A percentile compares a stretch with the other conserved stretches of the same genome.
These are phyloP conservation scores for Mycena rosella DNA, from an alignment of 768 basidiomycete species.

Conservation along the genomic window DNA sequence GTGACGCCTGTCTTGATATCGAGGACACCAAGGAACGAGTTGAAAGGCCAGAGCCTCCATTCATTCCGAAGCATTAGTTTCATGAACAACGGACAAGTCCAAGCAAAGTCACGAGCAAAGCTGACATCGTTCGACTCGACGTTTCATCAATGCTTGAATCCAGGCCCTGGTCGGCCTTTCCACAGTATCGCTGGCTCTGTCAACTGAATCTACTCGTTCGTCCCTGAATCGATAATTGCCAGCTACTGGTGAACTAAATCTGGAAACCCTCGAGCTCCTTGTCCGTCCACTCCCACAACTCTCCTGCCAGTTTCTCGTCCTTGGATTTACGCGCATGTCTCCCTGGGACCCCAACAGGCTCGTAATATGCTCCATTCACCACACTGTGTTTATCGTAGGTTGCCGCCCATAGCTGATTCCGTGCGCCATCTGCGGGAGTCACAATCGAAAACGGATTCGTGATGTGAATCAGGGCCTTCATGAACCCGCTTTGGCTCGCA, in stretches of 20 bases:
- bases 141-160: too few relatives aligned
- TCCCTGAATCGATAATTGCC: too few relatives aligned
- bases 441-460: slow-evolving; percentile 9
- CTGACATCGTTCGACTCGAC: slow-evolving; percentile 8
- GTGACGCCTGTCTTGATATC: slow-evolving; percentile 96
- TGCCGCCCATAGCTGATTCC: slow-evolving; percentile 8
- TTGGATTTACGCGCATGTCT: slow-evolving; percentile 11
- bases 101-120: neutral
- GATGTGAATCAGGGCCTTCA: neutral
- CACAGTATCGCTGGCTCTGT: too few relatives aligned
- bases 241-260: too few relatives aligned
- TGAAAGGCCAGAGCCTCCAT: slow-evolving; percentile 76
- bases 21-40: slow-evolving; percentile 86
- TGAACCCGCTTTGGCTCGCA: neutral
- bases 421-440: slow-evolving; percentile 29
- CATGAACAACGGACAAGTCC: slow-evolving; percentile 2
- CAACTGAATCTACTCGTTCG: too few relatives aligned
- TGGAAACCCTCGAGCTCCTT: slow-evolving; percentile 22
- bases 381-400: slow-evolving; percentile 1
- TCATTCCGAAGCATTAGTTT: slow-evolving; percentile 23
- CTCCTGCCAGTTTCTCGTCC: slow-evolving; percentile 15
- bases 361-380: slow-evolving; percentile 27
- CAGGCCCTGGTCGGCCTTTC: too few relatives aligned
- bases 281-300: slow-evolving; percentile 37
- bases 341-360: slow-evolving; percentile 29